A percentile compares a stretch with the other conserved stretches of the same genome.
phyloP scores from a whole-genome alignment of 2,329 filamentous ascomycete genomes.

The Alternaria tenuissima region DNA sequence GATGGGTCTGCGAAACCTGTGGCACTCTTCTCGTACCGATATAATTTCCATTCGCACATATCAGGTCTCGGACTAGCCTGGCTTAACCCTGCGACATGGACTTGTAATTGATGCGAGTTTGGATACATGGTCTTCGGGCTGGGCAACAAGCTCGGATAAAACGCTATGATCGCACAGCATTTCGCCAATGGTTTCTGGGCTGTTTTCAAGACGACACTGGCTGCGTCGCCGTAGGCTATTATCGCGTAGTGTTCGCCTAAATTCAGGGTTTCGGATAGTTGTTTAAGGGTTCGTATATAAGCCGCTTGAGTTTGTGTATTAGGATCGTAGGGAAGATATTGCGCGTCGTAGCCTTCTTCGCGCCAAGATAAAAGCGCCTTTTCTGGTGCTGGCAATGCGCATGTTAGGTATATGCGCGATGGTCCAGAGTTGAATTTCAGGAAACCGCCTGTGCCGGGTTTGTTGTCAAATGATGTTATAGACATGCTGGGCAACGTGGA shows the following conservation, averaged over 20 bases:
- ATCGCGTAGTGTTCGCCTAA: conserved; percentile 49
- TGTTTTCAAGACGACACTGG: conserved; percentile 50
- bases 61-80: conserved; percentile 38
- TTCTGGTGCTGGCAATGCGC: conserved; percentile 49
- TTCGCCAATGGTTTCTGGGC: conserved; percentile 53
- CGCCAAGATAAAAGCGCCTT: conserved; percentile 51
- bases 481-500: conserved; percentile 29
- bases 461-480: conserved; percentile 34
- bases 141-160: conserved; percentile 53
- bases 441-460: conserved; percentile 39
- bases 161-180: conserved; percentile 52
- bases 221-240: conserved; percentile 53
- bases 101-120: conserved; percentile 45
- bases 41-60: conserved; percentile 50
- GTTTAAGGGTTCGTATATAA: conserved; percentile 46
- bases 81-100: conserved; percentile 53
- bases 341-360: conserved; percentile 55
- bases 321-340: conserved; percentile 48
- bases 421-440: conserved; percentile 49
- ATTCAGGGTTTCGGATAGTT: conserved; percentile 51
- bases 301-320: conserved; percentile 28
- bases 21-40: conserved; percentile 50
- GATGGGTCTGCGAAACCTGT: conserved; percentile 55
- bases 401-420: conserved; percentile 52
- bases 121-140: conserved; percentile 51